A percentile compares a stretch with the other conserved stretches of the same genome.
These are phyloP conservation scores for Phytophthora colocasiae DNA, from an alignment of 352 stramenopile species.

Conservation along the genomic window DNA sequence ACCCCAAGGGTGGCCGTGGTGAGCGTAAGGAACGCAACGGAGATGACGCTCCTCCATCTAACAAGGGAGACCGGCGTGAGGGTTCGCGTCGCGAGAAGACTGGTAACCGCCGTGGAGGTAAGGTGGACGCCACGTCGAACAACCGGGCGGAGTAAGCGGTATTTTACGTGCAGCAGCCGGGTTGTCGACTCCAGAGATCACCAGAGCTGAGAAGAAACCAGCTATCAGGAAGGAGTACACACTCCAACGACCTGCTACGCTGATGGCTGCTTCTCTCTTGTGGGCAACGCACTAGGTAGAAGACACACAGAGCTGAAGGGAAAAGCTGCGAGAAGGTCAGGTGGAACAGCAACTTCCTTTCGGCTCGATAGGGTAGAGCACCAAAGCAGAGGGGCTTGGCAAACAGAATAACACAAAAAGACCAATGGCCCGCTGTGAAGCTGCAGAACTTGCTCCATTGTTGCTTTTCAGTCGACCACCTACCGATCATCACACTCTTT, in stretches of 20 bases:
- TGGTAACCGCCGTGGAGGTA: slow-evolving; percentile 65
- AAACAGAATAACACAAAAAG: slow-evolving; percentile 32
- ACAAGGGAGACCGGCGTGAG: slow-evolving; percentile 48
- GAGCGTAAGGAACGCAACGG: slow-evolving; percentile 79
- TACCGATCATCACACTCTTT: slow-evolving; percentile 15
- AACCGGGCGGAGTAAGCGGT: slow-evolving; percentile 59
- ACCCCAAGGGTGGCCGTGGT: slow-evolving; percentile 58
- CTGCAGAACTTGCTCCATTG: slow-evolving; percentile 9
- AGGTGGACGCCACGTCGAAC: slow-evolving; percentile 56
- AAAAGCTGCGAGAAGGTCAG: slow-evolving; percentile 13
- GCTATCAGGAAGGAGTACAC: slow-evolving; percentile 13
- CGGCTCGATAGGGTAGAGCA: slow-evolving; percentile 46
- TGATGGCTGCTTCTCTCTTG: slow-evolving; percentile 18
- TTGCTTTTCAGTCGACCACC: background rate
- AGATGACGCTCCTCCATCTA: slow-evolving; percentile 42
- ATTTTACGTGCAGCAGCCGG: slow-evolving; percentile 35
- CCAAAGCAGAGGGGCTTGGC: slow-evolving; percentile 32
- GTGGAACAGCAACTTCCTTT: slow-evolving; percentile 14
- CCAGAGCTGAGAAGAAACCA: slow-evolving; percentile 9
- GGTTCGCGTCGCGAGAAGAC: slow-evolving; percentile 67
- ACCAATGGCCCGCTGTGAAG: slow-evolving; percentile 23
- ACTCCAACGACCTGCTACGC: slow-evolving; percentile 15
- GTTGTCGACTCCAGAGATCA: slow-evolving; percentile 17
- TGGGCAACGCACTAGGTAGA: slow-evolving; percentile 38
- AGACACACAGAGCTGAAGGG: slow-evolving; percentile 37